Evolutionary conservation across 805 yeast genomes (phyloP), one percentile per base, ranked within the genome.

Genomic region (Lachancea kluyveri): DNA sequence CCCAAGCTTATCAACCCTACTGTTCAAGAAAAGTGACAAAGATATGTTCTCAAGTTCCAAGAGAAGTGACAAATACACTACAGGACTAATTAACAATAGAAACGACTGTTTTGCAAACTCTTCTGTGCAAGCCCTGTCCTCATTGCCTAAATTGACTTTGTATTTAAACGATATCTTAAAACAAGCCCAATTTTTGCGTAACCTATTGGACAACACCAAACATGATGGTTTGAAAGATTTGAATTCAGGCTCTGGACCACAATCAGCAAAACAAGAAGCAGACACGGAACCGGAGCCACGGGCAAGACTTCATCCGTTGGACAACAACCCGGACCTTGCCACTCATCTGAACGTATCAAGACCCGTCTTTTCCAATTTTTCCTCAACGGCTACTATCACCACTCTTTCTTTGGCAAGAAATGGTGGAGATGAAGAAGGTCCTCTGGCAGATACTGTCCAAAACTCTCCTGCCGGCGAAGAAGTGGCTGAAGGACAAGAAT

Each of bases 21-120:
- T 34, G 13, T 34, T 28, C 18, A 31, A 31, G 21, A 30, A 39
- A 24, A 32, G 31, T 31, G 42, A 40, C 24, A 35, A 22, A 17
- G 24, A 36, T 17, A 41, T 47, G 48, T 42, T 45, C 35, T 36
- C 44, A 8, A 35, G 36, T 11, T 41, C 44, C 29, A 71, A 68
- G 34, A 62, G 92, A 50, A 77, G 80, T 6, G 90, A 81, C 43
- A 78, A 72, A 42, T 65, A 74, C 48, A 80, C 95, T 8, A 85
- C 92, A 0, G 96, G 96, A 3, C 62, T 90, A 26, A 68, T 78
- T 43, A 92, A 90, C 55, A 66, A 78, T 41, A 72, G 88, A 38
- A 84, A 85, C 43, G 96, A 87, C 54, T 90, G 98, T 56, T 90
- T 85, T 62, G 95, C 95, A 39, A 90, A 92, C 50, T 74, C 94